Evolutionary conservation across 306 rosid species (phyloP).

Genomic region (Carpinus fangiana): DNA sequence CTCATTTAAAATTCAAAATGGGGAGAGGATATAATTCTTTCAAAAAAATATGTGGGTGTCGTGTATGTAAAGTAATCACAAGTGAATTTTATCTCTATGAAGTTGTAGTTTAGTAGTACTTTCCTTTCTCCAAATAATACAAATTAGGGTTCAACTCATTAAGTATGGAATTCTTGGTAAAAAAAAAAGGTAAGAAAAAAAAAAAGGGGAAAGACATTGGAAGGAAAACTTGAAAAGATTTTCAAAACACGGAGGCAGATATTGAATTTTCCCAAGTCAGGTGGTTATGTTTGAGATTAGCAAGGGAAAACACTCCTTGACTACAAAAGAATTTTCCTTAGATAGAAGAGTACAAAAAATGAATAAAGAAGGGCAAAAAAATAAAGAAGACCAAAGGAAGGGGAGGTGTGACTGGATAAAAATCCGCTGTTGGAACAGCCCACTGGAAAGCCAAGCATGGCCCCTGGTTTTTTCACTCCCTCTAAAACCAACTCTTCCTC

Average conservation of each 20-base stretch:
- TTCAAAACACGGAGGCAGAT: not conserved
- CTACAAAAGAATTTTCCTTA: not conserved
- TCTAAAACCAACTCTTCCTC: constrained; percentile 60
- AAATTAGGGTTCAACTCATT: too few relatives aligned
- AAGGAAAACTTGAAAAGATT: not conserved
- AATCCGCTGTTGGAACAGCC: constrained; percentile 98
- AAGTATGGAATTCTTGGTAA: too few relatives aligned
- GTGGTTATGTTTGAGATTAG: not conserved
- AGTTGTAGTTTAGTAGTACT: not conserved
- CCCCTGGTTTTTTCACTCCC: constrained; percentile 97
- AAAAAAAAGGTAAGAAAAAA: too few relatives aligned
- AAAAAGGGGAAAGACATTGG: too few relatives aligned
- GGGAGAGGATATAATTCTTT: not conserved
- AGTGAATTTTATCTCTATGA: not conserved
- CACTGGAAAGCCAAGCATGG: constrained; percentile 85
- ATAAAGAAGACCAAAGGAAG: not conserved
- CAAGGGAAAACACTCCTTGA: too few relatives aligned
- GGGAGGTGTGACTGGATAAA: constrained; percentile 20
- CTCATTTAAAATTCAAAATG: not conserved
- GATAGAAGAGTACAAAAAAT: not conserved
- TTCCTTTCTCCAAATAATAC: too few relatives aligned
- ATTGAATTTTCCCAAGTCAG: not conserved
- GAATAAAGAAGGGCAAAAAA: not conserved
- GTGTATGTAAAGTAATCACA: not conserved
- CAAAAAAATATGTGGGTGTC: not conserved